These are phyloP conservation scores for Penicillium frequentans DNA, from an alignment of 2,329 filamentous ascomycete species.

Conservation along the genomic window DNA sequence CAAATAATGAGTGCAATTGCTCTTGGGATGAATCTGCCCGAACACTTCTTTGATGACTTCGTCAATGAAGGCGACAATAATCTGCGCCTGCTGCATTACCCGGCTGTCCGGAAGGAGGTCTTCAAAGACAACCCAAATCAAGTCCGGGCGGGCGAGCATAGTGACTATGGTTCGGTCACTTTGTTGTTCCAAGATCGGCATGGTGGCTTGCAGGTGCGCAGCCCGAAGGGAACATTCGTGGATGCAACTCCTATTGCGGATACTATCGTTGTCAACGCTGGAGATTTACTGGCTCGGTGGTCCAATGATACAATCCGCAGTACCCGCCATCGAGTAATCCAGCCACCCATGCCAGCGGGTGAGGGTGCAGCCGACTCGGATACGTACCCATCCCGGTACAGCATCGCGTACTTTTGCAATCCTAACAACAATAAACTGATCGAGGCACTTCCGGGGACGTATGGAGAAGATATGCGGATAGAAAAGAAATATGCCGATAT, in stretches of 20 bases:
- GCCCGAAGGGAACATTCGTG: conserved; percentile 74
- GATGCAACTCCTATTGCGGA: conserved; percentile 79
- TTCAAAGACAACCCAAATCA: conserved; percentile 68
- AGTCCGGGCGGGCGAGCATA: conserved; percentile 77
- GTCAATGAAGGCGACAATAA: conserved; percentile 70
- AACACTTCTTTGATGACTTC: conserved; percentile 73
- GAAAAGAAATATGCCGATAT: conserved; percentile 79
- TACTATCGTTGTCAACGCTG: conserved; percentile 85
- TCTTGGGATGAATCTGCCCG: conserved; percentile 71
- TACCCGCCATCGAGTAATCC: conserved; percentile 85
- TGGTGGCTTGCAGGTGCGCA: conserved; percentile 63
- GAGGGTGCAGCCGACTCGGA: conserved; percentile 38
- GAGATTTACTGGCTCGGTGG: conserved; percentile 83
- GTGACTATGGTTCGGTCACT: conserved; percentile 59
- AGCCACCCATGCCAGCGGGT: conserved; percentile 64
- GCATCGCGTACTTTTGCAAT: conserved; percentile 91
- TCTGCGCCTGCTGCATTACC: conserved; percentile 75
- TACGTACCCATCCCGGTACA: conserved; percentile 74
- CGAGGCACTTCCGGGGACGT: conserved; percentile 79
- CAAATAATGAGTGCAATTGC: conserved; percentile 83
- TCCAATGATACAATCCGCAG: conserved; percentile 89
- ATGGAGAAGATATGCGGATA: conserved; percentile 52
- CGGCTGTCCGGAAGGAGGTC: conserved; percentile 63
- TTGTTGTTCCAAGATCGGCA: conserved; percentile 57
- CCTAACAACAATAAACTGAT: conserved; percentile 75